These are phyloP conservation scores for Pseudonitzschia multistriata DNA, from an alignment of 108 stramenopile genomes.

Conservation along the genomic window DNA sequence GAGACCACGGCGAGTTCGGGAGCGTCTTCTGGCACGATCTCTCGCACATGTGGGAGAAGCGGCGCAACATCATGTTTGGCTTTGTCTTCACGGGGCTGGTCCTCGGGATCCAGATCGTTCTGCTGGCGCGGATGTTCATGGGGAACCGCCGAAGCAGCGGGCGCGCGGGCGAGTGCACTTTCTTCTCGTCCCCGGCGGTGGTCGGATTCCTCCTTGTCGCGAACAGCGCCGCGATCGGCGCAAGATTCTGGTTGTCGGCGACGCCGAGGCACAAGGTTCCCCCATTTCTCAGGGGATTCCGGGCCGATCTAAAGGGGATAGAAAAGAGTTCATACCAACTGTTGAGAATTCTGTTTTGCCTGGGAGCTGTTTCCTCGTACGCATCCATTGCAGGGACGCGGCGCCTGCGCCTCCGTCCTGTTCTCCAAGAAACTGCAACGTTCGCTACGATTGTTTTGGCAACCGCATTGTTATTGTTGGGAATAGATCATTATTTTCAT, in stretches of 20 bases:
- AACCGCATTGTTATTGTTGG: neutral
- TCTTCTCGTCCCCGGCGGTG: neutral
- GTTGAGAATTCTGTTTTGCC: neutral
- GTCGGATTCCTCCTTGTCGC: neutral
- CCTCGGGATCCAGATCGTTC: constrained; percentile 3
- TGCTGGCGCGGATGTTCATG: neutral
- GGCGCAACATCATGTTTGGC: constrained; percentile 12
- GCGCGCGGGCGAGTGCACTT: no score
- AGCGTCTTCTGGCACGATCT: constrained; percentile 11
- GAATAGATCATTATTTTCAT: neutral
- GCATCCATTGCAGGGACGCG: neutral
- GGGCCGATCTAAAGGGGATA: neutral
- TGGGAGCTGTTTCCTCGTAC: neutral
- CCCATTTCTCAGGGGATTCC: neutral
- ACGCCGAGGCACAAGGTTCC: neutral
- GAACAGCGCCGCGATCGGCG: neutral
- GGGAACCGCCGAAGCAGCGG: neutral
- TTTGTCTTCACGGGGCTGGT: neutral
- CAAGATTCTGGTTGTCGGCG: neutral
- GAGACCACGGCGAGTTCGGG: neutral
- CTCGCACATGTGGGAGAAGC: neutral
- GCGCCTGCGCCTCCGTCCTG: neutral
- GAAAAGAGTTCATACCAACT: neutral
- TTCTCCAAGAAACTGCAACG: neutral
- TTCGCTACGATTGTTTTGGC: neutral